Conservation (phyloP, 805 yeast genomes). For the Candida takata region DNA sequence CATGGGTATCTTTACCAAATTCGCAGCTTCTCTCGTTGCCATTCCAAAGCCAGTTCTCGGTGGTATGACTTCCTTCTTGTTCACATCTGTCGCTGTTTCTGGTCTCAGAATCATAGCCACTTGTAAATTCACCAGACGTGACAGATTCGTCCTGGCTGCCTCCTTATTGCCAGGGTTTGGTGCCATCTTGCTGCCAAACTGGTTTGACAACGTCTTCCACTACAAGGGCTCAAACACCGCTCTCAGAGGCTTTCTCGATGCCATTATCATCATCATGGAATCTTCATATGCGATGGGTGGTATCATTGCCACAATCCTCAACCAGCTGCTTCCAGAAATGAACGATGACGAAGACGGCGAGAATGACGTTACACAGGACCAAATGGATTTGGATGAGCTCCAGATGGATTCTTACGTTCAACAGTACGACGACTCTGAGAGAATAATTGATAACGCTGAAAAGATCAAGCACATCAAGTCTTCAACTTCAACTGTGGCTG, state of each 20-base stretch:
- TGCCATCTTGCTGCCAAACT: constrained; percentile 52
- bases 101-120: constrained; percentile 59
- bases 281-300: constrained; percentile 71
- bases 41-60: constrained; percentile 78
- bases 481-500: not conserved
- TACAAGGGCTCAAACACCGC: constrained; percentile 54
- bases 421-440: constrained; percentile 22
- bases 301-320: constrained; percentile 52
- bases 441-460: constrained; percentile 3
- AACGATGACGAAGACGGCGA: constrained; percentile 34
- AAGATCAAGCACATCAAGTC: constrained; percentile 1
- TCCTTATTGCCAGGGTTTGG: constrained; percentile 62
- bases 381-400: constrained; percentile 16
- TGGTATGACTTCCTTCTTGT: constrained; percentile 79
- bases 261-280: constrained; percentile 63
- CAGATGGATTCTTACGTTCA: constrained; percentile 20
- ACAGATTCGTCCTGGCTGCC: constrained; percentile 64
- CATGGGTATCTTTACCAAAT: constrained; percentile 85
- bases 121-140: constrained; percentile 55
- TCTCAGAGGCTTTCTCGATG: constrained; percentile 56
- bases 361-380: constrained; percentile 5
- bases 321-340: constrained; percentile 52
- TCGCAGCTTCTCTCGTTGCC: constrained; percentile 81
- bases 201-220: constrained; percentile 61
- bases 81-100: constrained; percentile 70